Evolutionary conservation across 768 basidiomycete genomes (phyloP), one percentile per base, ranked within the genome.

Genomic region (Rhodosporidiobolus sp.): DNA sequence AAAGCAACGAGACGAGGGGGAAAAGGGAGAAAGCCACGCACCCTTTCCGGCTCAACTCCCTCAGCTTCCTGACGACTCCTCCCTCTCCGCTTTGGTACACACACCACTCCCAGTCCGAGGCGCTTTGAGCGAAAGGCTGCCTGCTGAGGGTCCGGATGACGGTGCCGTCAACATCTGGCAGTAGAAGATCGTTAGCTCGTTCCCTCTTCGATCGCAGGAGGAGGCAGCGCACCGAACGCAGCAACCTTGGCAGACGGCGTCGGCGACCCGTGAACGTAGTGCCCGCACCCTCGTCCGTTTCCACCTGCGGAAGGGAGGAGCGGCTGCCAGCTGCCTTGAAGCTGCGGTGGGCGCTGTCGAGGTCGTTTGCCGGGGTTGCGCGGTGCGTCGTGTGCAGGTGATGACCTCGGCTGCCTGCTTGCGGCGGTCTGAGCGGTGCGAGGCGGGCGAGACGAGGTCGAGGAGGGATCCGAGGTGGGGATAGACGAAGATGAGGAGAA

Each of bases 61-160:
- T 70, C 49, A 83, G 43, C 67, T 70, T 73, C 4, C 34, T 24
- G 2, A 76, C 77, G 1, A 82, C 80, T 3, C 35, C 57, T 7
- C 38, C 38, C 38, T 43, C 38, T 14, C 38, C 38, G 38, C 38
- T 43, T 7, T 14, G 8, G 0, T 70, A 46, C 71, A 79, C 69
- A 78, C 79, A 81, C 77, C 79, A 81, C 55, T 74, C 72, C 80
- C 81, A 83, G 61, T 83, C 82, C 16, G 68, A 67, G 48, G 72
- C 61, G 46, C 72, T 68, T 22, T 73, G 77, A 0, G 82, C 81
- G 38, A 79, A 82, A 20, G 65, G 62, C 4, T 32, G 58, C 12
- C 78, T 77, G 11, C 52, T 58, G n/a, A 58, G 46, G 2, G 80
- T 70, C 48, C 76, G 74, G 75, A 82, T 82, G 38, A 82, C 74